Evolutionary conservation across 148 eudicot species (phyloP).

Genomic region (Chenopodium formosanum): DNA sequence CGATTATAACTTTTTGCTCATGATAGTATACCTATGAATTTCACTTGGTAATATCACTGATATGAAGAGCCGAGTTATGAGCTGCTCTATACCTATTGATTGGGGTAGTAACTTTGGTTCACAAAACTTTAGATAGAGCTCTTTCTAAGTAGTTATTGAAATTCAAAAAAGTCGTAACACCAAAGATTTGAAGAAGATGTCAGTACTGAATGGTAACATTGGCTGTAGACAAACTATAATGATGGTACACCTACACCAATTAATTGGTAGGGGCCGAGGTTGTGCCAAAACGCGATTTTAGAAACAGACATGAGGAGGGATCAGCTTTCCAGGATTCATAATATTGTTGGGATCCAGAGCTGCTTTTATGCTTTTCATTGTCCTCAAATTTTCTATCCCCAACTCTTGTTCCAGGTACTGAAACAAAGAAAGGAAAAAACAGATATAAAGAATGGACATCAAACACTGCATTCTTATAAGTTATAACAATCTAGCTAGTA

Average conservation of each 20-base stretch:
- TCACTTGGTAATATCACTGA: too few species aligned
- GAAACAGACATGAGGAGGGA: slow-evolving; percentile 89
- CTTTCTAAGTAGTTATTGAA: too few species aligned
- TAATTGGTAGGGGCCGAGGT: neutral
- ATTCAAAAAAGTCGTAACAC: too few species aligned
- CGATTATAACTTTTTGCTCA: too few species aligned
- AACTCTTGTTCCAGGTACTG: slow-evolving; percentile 94
- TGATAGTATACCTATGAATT: too few species aligned
- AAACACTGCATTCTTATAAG: neutral
- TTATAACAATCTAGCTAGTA: neutral
- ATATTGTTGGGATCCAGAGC: slow-evolving; percentile 88
- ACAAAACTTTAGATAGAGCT: too few species aligned
- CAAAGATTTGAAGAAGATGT: neutral
- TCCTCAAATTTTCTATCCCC: slow-evolving; percentile 78
- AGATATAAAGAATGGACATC: neutral
- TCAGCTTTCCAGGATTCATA: slow-evolving; percentile 97
- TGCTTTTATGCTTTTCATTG: slow-evolving; percentile 80
- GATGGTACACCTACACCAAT: neutral
- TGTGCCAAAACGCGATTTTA: slow-evolving; percentile 18
- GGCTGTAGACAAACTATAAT: neutral
- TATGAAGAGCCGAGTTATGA: too few species aligned
- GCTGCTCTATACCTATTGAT: too few species aligned
- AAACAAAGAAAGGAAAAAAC: neutral
- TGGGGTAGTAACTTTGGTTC: too few species aligned
- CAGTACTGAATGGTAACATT: neutral